These are phyloP conservation scores for Pleoardoris graminearum DNA, from an alignment of 2,329 filamentous ascomycete species.

Conservation along the genomic window DNA sequence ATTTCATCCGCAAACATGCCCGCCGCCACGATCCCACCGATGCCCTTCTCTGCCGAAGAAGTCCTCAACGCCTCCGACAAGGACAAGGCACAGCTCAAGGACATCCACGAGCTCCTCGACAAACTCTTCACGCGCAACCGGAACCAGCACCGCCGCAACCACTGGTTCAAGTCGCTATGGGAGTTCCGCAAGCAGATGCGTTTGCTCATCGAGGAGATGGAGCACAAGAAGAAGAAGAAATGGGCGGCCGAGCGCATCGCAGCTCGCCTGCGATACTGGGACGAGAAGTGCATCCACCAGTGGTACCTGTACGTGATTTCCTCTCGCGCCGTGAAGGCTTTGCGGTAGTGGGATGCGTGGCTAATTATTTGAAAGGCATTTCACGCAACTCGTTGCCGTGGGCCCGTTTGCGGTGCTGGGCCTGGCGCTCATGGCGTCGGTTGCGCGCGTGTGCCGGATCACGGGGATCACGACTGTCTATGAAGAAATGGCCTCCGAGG, in stretches of 20 bases:
- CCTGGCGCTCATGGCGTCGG: conserved; percentile 48
- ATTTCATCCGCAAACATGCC: conserved; percentile 7
- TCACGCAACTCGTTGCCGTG: conserved; percentile 51
- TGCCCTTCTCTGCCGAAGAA: conserved; percentile 27
- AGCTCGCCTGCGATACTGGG: conserved; percentile 44
- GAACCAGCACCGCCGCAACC: conserved; percentile 81
- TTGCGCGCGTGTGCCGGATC: conserved; percentile 48
- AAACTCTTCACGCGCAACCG: conserved; percentile 81
- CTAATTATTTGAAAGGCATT: conserved; percentile 35
- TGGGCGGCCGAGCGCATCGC: conserved; percentile 28
- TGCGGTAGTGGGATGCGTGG: neutral
- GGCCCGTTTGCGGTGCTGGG: conserved; percentile 52
- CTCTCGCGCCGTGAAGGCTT: neutral
- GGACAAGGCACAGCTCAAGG: conserved; percentile 38
- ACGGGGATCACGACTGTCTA: conserved; percentile 47
- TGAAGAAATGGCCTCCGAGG: conserved; percentile 47
- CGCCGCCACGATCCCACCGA: conserved; percentile 3
- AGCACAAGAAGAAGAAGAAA: conserved; percentile 20
- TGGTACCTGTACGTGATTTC: conserved; percentile 43
- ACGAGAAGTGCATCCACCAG: conserved; percentile 38
- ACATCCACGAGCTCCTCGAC: conserved; percentile 62
- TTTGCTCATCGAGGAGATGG: conserved; percentile 53
- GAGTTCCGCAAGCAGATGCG: conserved; percentile 69
- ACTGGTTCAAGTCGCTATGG: conserved; percentile 79
- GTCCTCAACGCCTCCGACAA: conserved; percentile 25